Evolutionary conservation across 306 rosid genomes (phyloP).

Genomic region (Ormosia emarginata): DNA sequence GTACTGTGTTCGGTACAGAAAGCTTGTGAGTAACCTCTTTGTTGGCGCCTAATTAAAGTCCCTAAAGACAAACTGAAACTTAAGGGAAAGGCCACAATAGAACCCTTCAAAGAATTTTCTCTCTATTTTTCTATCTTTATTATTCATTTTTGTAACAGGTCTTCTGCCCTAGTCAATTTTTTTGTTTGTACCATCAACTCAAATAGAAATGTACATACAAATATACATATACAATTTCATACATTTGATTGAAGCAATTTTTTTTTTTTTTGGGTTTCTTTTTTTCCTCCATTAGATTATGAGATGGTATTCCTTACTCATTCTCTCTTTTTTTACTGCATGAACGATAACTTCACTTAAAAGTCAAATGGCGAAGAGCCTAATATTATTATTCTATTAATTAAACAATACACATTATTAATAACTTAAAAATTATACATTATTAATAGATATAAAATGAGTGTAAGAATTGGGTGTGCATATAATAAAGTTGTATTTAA

Average conservation of each 20-base stretch:
- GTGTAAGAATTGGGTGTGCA: too few relatives aligned
- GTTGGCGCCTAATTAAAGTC: background rate
- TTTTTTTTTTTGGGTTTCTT: background rate
- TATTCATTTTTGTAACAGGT: background rate
- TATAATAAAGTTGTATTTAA: too few relatives aligned
- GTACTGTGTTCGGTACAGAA: constrained; percentile 3
- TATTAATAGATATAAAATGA: too few relatives aligned
- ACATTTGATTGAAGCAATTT: background rate
- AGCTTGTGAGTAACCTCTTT: background rate
- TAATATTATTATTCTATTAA: too few relatives aligned
- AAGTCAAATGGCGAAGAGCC: background rate
- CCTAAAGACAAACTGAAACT: background rate
- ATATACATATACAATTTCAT: background rate
- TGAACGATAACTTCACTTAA: background rate
- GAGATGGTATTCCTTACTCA: background rate
- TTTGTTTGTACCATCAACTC: background rate
- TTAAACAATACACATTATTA: too few relatives aligned
- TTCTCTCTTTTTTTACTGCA: background rate
- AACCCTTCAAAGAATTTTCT: background rate
- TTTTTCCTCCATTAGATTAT: background rate
- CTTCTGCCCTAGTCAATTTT: background rate
- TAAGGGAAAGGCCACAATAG: background rate
- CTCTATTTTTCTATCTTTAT: too few relatives aligned
- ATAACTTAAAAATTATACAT: too few relatives aligned
- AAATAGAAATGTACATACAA: background rate